A percentile compares a stretch with the other conserved stretches of the same genome.
Conservation (phyloP, 164 flowering plant genomes). For the Annona cherimola region DNA sequence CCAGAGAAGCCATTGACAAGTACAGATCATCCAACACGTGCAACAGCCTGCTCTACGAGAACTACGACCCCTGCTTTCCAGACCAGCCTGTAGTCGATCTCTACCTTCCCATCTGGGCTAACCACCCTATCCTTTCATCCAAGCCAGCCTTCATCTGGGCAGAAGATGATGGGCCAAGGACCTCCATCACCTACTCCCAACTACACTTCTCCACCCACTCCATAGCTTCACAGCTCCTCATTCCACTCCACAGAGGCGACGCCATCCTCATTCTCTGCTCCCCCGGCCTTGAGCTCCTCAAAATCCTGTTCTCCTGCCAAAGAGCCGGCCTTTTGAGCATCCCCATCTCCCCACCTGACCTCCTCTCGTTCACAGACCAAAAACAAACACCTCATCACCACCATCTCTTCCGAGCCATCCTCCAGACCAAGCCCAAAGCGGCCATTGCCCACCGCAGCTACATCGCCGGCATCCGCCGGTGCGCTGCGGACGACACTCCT, state of each 20-base stretch:
- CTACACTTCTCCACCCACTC: slow-evolving; percentile 36
- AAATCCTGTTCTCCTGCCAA: slow-evolving; percentile 60
- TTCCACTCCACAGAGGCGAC: slow-evolving; percentile 38
- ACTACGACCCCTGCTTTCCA: slow-evolving; percentile 67
- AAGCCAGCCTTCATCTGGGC: slow-evolving; percentile 71
- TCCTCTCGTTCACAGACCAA: slow-evolving; percentile 12
- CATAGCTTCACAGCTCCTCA: slow-evolving; percentile 36
- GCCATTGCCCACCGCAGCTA: slow-evolving; percentile 40
- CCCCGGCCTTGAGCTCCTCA: slow-evolving; percentile 63
- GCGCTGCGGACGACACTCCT: slow-evolving; percentile 15
- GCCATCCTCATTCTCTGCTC: slow-evolving; percentile 51
- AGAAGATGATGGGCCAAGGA: slow-evolving; percentile 28
- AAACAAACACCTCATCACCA: slow-evolving; percentile 17
- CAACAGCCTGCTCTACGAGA: slow-evolving; percentile 30
- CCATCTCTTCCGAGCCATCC: slow-evolving; percentile 50
- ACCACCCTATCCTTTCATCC: slow-evolving; percentile 37
- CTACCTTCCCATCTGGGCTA: slow-evolving; percentile 65
- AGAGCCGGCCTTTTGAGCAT: slow-evolving; percentile 60
- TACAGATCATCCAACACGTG: neutral
- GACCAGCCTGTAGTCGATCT: slow-evolving; percentile 74
- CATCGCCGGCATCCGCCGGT: slow-evolving; percentile 24
- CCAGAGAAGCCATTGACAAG: neutral
- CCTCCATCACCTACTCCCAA: slow-evolving; percentile 38
- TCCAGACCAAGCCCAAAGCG: slow-evolving; percentile 60
- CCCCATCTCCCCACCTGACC: slow-evolving; percentile 46